These are phyloP conservation scores for Scutellaria minor DNA, from an alignment of 257 asterid species.

Conservation along the genomic window DNA sequence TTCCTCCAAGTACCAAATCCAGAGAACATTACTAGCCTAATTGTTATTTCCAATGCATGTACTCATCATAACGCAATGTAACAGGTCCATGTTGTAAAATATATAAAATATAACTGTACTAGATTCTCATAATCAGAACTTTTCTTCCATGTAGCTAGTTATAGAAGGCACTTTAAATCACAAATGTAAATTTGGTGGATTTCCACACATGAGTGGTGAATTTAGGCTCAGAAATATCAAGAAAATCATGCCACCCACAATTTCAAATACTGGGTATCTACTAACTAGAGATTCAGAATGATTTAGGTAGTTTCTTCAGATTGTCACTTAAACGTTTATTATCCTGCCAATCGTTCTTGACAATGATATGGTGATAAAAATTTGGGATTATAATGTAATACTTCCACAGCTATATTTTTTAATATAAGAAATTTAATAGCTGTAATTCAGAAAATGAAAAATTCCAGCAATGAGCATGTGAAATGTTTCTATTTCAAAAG, in stretches of 20 bases:
- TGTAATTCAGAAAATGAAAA: not conserved
- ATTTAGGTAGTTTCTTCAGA: slow-evolving; percentile 14
- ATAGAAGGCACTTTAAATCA: slow-evolving; percentile 1
- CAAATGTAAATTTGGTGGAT: not conserved
- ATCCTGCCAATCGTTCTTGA: not conserved
- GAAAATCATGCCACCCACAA: slow-evolving; percentile 16
- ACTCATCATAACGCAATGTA: not conserved
- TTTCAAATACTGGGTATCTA: not conserved
- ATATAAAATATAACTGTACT: not conserved
- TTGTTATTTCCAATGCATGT: slow-evolving; percentile 12
- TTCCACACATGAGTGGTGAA: not conserved
- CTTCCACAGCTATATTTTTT: not conserved
- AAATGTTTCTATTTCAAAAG: not conserved
- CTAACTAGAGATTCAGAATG: slow-evolving; percentile 4
- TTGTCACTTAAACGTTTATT: not conserved
- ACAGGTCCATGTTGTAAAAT: not conserved
- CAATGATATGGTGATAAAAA: slow-evolving; percentile 1
- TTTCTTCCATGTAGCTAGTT: not conserved
- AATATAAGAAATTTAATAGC: slow-evolving; percentile 9
- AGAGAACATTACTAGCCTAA: slow-evolving; percentile 17
- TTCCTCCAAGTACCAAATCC: not conserved
- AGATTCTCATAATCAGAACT: not conserved
- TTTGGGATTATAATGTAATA: slow-evolving; percentile 12
- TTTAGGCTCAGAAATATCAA: slow-evolving; percentile 21
- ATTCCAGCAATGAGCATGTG: not conserved